Base-by-base conservation (phyloP, 2,329 filamentous ascomycete genomes). In the Dactylellina drechsleri region DNA sequence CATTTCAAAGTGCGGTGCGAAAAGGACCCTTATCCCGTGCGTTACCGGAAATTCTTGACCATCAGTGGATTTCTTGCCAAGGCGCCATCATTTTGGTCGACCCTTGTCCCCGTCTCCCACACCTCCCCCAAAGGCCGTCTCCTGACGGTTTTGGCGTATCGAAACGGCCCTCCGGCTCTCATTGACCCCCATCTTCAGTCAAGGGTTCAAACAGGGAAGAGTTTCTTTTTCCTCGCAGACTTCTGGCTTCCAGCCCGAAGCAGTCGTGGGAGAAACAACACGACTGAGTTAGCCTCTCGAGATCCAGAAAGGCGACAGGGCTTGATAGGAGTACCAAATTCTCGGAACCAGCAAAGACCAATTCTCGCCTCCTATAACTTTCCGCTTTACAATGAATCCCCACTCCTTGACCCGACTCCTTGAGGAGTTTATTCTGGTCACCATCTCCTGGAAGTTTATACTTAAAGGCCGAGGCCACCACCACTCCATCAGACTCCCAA, bases 31-130 rank as follows among this genome's bases (percentile, higher is more conserved):
- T 66, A 41, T 54, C 68, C 68, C 68, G 68, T 73, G 68, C 68
- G 68, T 66, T 66, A 66, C 61, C 68, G 68, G 68, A 73, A 73
- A 73, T 73, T 66, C 60, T 61, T 54, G 60, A 28, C 56, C 41
- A 49, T 66, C 56, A 60, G 23, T 53, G 16, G 40, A 26, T 47
- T 57, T 20, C n/a, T 23, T 66, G 70, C 70, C 70, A 74, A 74
- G 70, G 70, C 70, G 70, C 70, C 70, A 74, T 74, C 62, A 74
- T 67, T 74, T 74, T 74, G 70, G 70, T 74, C 20, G 70, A 67
- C 70, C 70, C 70, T 67, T 74, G 70, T 45, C 62, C 56, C 57
- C 54, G 70, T 65, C 70, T 74, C 61, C 70, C 70, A 74, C 70
- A 74, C 70, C 70, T 62, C 57, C 54, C 43, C 62, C 49, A 56